Base-by-base conservation (phyloP, 495 filamentous ascomycete species). In the Daldinia caldariorum region DNA sequence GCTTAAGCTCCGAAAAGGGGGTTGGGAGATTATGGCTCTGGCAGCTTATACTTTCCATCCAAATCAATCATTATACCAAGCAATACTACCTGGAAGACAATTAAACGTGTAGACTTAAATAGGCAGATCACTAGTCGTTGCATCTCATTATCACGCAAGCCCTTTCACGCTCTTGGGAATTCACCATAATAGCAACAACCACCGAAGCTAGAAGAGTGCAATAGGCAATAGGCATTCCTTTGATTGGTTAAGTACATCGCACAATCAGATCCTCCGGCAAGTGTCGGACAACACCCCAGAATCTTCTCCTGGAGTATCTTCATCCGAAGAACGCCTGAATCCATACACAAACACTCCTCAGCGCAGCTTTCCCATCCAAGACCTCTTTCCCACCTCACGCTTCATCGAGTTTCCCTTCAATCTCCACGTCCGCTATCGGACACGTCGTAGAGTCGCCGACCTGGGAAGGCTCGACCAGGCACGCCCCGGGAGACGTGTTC, bases 361-460 rank as follows among this genome's bases (percentile, higher is more conserved):
- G 12, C 43, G 1, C 7, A 22, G 22, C 3, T 12, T 45, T 6
- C 16, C 18, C 4, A 31, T 31, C 1, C 47, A 18, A 18, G 16
- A 10, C 41, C 41, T 8, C 1, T 26, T 26, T n/a, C n/a, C n/a
- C n/a, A n/a, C n/a, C n/a, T 47, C 43, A 58, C 38, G 53, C 18
- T 43, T 62, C 66, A 7, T 12, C 58, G 6, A 73, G 66, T 18
- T 49, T 63, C n/a, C 70, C 70, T 38, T 73, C 58, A 29, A 73
- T 53, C 20, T 59, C 58, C 12, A 57, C 59, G 26, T 73, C 58
- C 8, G 66, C 41, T 50, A 73, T 73, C 13, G 66, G 66, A 26
- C 70, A 73, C 7, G 70, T 69, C 8, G 70, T 73, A 29, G 66
- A 29, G n/a, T 69, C 51, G 6, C 70, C 70, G 1, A 55, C n/a